Base-by-base conservation (phyloP, 148 eudicot genomes). In the Heliamphora exappendiculata region DNA sequence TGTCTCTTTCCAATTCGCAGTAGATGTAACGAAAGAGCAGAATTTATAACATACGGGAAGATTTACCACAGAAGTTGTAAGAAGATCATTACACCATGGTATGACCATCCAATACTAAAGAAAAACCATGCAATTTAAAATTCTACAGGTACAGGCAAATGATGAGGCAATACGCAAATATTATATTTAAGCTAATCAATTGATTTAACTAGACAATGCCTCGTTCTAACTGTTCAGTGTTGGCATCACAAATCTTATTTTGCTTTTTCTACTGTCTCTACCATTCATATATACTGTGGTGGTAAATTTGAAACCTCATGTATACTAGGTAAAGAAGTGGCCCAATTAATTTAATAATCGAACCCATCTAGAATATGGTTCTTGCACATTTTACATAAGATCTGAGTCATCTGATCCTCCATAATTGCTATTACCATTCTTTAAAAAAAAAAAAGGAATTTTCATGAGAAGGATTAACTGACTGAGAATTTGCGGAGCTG, bases 331-430 rank as follows among this genome's bases (percentile, higher is more conserved):
- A 7, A 17, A 34, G n/a, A 37, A 36, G 45, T 34, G 26, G 37
- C 24, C 20, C 6, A 10, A 64, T 64, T 39, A 60, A 60, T 29
- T 26, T 13, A 29, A 29, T 26, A 28, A 28, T 33, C 17, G 13
- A 63, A 19, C n/a, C n/a, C 7, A 34, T n/a, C 36, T 14, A 63
- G n/a, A 36, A 20, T 14, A 16, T 63, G 67, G 34, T 63, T 33
- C 41, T 33, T 31, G 66, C 42, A 63, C 22, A 0, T 63, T 63
- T 33, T 19, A 16, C 6, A 8, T 34, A 63, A 63, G 67, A 34
- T 63, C 29, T 5, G 19, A 26, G 17, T 58, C 63, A 58, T 58
- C 70, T 66, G 70, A 60, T 49, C 70, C 70, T 66, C 70, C 49
- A 66, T 66, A 42, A 66, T 66, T 39, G 34, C 50, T 22, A 66